Evolutionary conservation across 306 rosid species (phyloP).

Genomic region (Pterocarpus macrocarpus): DNA sequence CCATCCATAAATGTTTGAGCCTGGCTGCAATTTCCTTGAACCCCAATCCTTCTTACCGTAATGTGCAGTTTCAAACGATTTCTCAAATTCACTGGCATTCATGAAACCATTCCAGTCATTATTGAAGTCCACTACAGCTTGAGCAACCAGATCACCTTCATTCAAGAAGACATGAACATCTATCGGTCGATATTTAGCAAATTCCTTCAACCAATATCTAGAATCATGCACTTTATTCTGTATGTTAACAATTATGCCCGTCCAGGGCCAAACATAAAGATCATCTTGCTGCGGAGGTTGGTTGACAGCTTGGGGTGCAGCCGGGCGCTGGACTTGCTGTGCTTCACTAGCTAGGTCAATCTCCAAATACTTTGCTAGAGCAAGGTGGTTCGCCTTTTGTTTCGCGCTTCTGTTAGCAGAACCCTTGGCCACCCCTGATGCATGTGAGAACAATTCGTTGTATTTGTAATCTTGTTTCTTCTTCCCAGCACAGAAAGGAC

Average conservation of each 20-base stretch:
- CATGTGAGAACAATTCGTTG: constrained; percentile 87
- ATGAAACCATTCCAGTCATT: constrained; percentile 83
- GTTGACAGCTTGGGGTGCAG: constrained; percentile 48
- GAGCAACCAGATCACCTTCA: constrained; percentile 49
- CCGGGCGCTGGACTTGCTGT: constrained; percentile 58
- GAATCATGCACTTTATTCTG: constrained; percentile 54
- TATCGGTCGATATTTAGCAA: constrained; percentile 65
- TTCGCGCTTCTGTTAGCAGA: constrained; percentile 83
- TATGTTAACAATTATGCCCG: constrained; percentile 76
- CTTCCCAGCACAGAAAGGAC: constrained; percentile 96
- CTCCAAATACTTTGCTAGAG: constrained; percentile 81
- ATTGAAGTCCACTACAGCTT: constrained; percentile 69
- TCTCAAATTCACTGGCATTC: constrained; percentile 81
- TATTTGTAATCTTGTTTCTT: constrained; percentile 92
- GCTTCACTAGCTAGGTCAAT: constrained; percentile 68
- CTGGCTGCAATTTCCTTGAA: constrained; percentile 46
- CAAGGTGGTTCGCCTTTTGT: constrained; percentile 94
- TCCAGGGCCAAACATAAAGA: constrained; percentile 95
- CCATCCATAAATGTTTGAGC: constrained; percentile 82
- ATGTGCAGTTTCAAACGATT: constrained; percentile 61
- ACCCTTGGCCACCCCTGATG: constrained; percentile 95
- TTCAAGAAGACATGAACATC: constrained; percentile 55
- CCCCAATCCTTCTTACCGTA: constrained; percentile 75
- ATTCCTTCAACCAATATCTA: constrained; percentile 67
- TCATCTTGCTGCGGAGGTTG: constrained; percentile 61